Evolutionary conservation across 108 stramenopile genomes (phyloP), one percentile per base, ranked within the genome.

Genomic region (Discostella stelligeroides): DNA sequence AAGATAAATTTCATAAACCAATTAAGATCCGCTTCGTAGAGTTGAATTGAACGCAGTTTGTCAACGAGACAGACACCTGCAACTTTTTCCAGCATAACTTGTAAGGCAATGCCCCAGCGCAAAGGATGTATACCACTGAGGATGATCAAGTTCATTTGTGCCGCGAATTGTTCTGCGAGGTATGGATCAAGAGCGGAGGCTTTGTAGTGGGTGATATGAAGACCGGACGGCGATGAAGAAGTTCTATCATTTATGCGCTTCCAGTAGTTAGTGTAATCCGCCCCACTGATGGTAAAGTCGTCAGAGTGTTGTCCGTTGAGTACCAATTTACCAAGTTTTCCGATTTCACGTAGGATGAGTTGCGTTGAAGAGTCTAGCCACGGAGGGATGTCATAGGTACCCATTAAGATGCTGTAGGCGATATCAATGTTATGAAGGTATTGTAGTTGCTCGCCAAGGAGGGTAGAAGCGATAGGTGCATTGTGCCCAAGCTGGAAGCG

Each of bases 21-120:
- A n/a, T n/a, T n/a, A n/a, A n/a, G n/a, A n/a, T n/a, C 54, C 4
- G 25, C 54, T 27, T 55, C 28, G 11, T 55, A 55, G 8, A 55
- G 28, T 28, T 55, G 54, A 27, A 55, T 55, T 15, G 27, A 1
- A 2, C 23, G 1, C 1, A 55, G 27, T 28, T 55, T 55, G 3
- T 10, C 28, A 2, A 27, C 28, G 3, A 27, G 27, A 29, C 25
- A 27, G 5, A 55, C 28, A 29, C 54, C n/a, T n/a, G n/a, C n/a
- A n/a, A n/a, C n/a, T n/a, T n/a, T n/a, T n/a, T n/a, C n/a, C n/a
- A n/a, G n/a, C 54, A 14, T 27, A 27, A 3, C 54, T 55, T 12
- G 9, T 27, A 6, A 55, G 2, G 3, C 24, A 4, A 12, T 23
- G 24, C 25, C 20, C 46, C 46, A 47, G 2, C n/a, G n/a, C n/a